Percentiles rank a stretch among this genome's conserved stretches.
phyloP scores from a whole-genome alignment of 805 yeast species.

The Grigorovia humatica region DNA sequence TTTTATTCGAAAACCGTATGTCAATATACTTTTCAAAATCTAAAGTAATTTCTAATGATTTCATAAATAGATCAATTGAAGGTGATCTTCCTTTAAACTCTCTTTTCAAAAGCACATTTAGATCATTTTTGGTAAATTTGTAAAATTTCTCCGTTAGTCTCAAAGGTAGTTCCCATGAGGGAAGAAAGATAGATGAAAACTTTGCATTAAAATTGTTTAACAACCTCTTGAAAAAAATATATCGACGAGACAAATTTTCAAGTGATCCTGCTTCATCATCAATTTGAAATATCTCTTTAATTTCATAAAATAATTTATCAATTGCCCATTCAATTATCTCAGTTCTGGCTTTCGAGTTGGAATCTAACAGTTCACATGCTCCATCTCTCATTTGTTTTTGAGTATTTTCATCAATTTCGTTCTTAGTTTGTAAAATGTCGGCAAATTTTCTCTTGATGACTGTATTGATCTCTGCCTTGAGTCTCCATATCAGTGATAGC shows the following conservation, averaged over 20 bases:
- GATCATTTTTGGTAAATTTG: slow-evolving; percentile 56
- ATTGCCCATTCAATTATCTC: slow-evolving; percentile 67
- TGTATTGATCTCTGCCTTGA: slow-evolving; percentile 19
- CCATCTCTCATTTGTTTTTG: slow-evolving; percentile 33
- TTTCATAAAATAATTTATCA: slow-evolving; percentile 56
- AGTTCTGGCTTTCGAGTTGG: slow-evolving; percentile 41
- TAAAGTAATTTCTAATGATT: slow-evolving; percentile 61
- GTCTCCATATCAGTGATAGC: slow-evolving; percentile 20
- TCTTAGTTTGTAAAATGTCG: slow-evolving; percentile 6
- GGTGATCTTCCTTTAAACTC: slow-evolving; percentile 31
- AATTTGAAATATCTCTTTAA: slow-evolving; percentile 60
- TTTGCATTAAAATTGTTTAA: slow-evolving; percentile 47
- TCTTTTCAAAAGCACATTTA: slow-evolving; percentile 42
- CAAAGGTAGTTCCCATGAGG: slow-evolving; percentile 58
- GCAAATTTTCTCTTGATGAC: slow-evolving; percentile 11
- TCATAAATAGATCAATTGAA: slow-evolving; percentile 56
- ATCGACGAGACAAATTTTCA: slow-evolving; percentile 77
- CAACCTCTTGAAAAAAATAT: slow-evolving; percentile 67
- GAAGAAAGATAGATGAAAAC: slow-evolving; percentile 50
- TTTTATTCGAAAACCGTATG: slow-evolving; percentile 44
- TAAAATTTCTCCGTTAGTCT: slow-evolving; percentile 56
- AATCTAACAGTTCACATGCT: slow-evolving; percentile 66
- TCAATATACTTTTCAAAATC: slow-evolving; percentile 75
- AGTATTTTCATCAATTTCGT: slow-evolving; percentile 1
- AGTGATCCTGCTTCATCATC: slow-evolving; percentile 91